Evolutionary conservation across 805 yeast species (phyloP).

Genomic region (Nakazawaea anatomiae): DNA sequence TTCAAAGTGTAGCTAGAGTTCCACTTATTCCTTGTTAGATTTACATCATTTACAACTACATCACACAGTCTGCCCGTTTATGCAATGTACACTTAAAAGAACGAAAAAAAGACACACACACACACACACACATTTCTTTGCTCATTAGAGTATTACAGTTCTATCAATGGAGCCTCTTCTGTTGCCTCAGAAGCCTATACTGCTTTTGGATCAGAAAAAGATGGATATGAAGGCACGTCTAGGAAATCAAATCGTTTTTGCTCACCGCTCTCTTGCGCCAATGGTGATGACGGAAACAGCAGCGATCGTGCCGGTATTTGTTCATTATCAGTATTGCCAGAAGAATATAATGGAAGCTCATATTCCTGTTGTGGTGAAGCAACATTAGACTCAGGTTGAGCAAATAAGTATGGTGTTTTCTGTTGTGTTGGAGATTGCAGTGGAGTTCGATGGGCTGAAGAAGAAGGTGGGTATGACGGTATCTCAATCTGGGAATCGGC

Average conservation of each 20-base stretch:
- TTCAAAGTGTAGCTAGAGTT: too few relatives aligned
- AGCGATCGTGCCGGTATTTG: not conserved
- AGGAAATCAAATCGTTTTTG: constrained; percentile 5
- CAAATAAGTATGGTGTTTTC: not conserved
- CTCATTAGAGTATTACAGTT: not conserved
- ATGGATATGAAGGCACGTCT: constrained; percentile 3
- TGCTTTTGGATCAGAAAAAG: not conserved
- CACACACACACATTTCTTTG: not conserved
- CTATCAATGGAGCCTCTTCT: constrained; percentile 11
- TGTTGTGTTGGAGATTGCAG: not conserved
- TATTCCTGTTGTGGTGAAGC: not conserved
- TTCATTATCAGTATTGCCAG: not conserved
- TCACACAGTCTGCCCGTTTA: too few relatives aligned
- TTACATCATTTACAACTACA: too few relatives aligned
- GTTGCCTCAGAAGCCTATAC: not conserved
- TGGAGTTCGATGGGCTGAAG: not conserved
- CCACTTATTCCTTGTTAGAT: too few relatives aligned
- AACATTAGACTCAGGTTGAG: not conserved
- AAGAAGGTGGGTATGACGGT: constrained; percentile 6
- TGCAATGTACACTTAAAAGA: too few relatives aligned
- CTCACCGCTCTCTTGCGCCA: not conserved
- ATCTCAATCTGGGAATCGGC: not conserved
- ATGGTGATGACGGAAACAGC: not conserved
- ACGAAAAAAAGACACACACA: not conserved
- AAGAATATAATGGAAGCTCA: not conserved